Evolutionary conservation across 495 filamentous ascomycete species (phyloP).

Genomic region (Cenococcum geophilum): DNA sequence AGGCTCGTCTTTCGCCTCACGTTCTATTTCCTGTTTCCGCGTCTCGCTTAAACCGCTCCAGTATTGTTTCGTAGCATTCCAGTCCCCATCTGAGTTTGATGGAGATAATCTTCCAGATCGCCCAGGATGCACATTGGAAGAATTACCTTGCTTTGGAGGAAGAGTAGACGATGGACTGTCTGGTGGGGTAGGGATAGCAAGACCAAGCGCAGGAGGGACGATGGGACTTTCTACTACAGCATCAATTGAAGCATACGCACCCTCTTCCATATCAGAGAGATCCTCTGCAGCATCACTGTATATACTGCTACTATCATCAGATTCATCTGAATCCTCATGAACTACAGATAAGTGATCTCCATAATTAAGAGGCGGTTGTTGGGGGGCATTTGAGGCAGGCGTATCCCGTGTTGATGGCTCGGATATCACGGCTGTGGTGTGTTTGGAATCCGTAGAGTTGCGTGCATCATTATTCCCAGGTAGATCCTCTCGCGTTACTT

Average conservation of each 20-base stretch:
- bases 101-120: background rate
- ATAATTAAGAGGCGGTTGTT: background rate
- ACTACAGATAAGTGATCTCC: background rate
- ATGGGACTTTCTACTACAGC: conserved; percentile 67
- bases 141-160: conserved; percentile 1
- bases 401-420: background rate
- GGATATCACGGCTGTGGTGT: background rate
- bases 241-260: conserved; percentile 76
- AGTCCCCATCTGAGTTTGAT: conserved; percentile 42
- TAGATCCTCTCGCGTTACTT: background rate
- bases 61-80: conserved; percentile 57
- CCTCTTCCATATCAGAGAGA: conserved; percentile 58
- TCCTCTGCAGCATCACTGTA: conserved; percentile 89
- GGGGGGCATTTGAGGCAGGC: background rate
- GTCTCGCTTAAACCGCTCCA: conserved; percentile 58
- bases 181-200: conserved; percentile 21
- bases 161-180: conserved; percentile 16
- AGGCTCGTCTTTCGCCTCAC: conserved; percentile 41
- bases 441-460: background rate
- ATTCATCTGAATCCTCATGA: conserved; percentile 21
- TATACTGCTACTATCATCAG: conserved; percentile 57
- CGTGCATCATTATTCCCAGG: background rate
- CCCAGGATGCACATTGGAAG: conserved; percentile 1
- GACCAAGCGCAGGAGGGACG: conserved; percentile 9
- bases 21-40: conserved; percentile 51